phyloP scores from a whole-genome alignment of 1,139 yeast genomes.

The Kurtzmaniella quercitrusa region DNA sequence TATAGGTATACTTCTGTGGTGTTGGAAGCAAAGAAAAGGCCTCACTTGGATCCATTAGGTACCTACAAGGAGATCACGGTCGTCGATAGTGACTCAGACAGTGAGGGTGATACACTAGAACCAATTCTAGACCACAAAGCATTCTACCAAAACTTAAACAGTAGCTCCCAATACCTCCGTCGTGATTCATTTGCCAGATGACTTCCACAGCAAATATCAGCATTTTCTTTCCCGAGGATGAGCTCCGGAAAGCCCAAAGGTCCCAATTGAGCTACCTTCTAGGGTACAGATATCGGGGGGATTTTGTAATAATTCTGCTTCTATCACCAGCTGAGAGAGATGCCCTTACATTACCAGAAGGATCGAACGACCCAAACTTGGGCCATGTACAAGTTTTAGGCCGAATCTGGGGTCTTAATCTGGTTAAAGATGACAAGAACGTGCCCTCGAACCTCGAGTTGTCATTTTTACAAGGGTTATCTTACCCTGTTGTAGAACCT shows the following conservation, averaged over 20 bases:
- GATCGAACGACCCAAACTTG: slow-evolving; percentile 2
- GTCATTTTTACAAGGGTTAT: neutral
- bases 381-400: slow-evolving; percentile 1
- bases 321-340: slow-evolving; percentile 4
- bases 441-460: neutral
- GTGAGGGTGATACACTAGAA: slow-evolving; percentile 9
- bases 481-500: slow-evolving; percentile 1
- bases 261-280: slow-evolving; percentile 13
- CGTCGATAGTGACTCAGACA: slow-evolving; percentile 2
- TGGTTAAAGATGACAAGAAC: neutral
- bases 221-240: slow-evolving; percentile 35
- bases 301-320: slow-evolving; percentile 24
- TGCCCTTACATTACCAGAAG: neutral
- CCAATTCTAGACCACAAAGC: slow-evolving; percentile 15
- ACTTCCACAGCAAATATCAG: slow-evolving; percentile 19
- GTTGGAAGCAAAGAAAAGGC: neutral
- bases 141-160: slow-evolving; percentile 35
- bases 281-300: slow-evolving; percentile 24
- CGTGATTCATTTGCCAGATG: slow-evolving; percentile 35
- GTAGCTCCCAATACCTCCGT: slow-evolving; percentile 40
- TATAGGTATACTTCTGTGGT: neutral
- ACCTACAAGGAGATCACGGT: no score
- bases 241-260: slow-evolving; percentile 11
- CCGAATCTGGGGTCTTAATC: neutral
- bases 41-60: neutral